These are phyloP conservation scores for Papiliotrema laurentii DNA, from an alignment of 1,284 basidiomycete species.

Conservation along the genomic window DNA sequence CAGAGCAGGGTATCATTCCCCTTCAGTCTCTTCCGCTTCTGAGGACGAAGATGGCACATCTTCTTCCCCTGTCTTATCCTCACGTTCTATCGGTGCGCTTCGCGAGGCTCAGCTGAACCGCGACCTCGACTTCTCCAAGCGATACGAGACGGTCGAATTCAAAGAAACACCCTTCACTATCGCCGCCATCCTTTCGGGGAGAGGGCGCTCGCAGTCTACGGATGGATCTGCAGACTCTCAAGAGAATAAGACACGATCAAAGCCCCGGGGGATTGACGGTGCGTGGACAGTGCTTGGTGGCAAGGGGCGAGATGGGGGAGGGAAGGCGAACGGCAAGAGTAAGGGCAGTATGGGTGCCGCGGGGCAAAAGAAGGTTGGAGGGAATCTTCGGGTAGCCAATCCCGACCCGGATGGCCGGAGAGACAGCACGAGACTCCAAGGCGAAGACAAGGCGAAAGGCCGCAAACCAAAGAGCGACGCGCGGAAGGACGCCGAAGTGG, in stretches of 20 bases:
- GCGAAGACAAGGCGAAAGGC: neutral
- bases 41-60: constrained; percentile 1
- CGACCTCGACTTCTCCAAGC: constrained; percentile 20
- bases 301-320: neutral
- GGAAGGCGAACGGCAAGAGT: neutral
- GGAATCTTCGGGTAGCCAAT: neutral
- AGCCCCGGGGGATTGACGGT: neutral
- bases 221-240: neutral
- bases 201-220: no score
- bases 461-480: constrained; percentile 4
- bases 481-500: constrained; percentile 10
- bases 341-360: neutral
- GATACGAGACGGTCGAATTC: constrained; percentile 19
- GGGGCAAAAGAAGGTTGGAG: neutral
- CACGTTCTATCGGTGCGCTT: neutral
- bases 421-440: neutral
- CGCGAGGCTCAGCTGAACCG: constrained; percentile 10
- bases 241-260: neutral
- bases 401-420: constrained; percentile 3
- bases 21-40: neutral
- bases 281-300: neutral
- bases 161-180: constrained; percentile 23
- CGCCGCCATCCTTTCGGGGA: constrained; percentile 9
- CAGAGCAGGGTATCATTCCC: neutral
- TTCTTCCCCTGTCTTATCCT: neutral